These are phyloP conservation scores for Lolium rigidum DNA, from an alignment of 176 grass and related monocot genomes.

Conservation along the genomic window DNA sequence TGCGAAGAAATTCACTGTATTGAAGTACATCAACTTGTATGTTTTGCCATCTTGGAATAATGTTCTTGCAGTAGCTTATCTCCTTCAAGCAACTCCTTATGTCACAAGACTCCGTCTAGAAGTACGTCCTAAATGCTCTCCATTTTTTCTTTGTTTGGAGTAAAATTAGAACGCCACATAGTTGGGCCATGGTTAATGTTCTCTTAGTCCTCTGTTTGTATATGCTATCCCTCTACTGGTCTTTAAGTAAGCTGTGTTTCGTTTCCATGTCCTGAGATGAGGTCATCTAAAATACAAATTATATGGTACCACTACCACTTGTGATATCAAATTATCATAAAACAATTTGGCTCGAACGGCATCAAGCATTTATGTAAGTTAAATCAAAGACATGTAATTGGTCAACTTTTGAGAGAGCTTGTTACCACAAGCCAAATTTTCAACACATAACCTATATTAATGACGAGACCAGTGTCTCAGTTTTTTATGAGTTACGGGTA, in stretches of 20 bases:
- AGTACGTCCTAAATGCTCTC: neutral
- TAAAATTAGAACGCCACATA: neutral
- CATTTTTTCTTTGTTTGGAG: neutral
- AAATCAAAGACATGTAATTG: neutral
- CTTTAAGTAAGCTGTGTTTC: neutral
- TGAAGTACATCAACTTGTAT: neutral
- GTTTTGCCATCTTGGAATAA: conserved; percentile 11
- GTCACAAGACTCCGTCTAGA: neutral
- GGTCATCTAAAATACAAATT: neutral
- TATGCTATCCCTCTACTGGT: neutral
- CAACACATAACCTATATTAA: neutral
- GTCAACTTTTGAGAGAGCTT: neutral
- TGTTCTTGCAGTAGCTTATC: neutral
- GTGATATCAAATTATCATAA: neutral
- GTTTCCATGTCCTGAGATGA: neutral
- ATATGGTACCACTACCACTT: neutral
- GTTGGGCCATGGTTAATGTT: neutral
- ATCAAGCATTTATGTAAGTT: neutral
- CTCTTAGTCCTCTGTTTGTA: neutral
- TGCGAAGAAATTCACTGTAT: neutral
- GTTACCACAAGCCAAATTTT: neutral
- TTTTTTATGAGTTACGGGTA: too few relatives aligned
- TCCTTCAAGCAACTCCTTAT: neutral
- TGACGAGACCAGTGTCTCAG: too few relatives aligned
- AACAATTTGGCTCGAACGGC: neutral